Evolutionary conservation across 805 yeast genomes (phyloP).

Genomic region (Cyberlindnera nakhonratchasimensis): DNA sequence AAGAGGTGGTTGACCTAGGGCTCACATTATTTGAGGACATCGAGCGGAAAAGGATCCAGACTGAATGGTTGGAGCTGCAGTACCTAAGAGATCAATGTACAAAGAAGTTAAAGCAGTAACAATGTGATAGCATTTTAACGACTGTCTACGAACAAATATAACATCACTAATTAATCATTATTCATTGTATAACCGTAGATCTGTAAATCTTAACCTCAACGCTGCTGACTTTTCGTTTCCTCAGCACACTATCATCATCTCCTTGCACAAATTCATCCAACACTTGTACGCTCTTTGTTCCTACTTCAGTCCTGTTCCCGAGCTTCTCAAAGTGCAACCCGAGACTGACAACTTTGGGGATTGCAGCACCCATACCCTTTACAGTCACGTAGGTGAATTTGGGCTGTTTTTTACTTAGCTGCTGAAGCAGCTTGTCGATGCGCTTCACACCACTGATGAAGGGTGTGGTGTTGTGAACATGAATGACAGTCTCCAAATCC

Average conservation of each 20-base stretch:
- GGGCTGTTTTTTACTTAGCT: constrained; percentile 42
- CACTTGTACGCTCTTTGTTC: constrained; percentile 64
- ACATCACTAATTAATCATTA: background rate
- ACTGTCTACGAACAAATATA: background rate
- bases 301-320: constrained; percentile 51
- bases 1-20: constrained; percentile 39
- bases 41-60: constrained; percentile 40
- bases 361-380: constrained; percentile 74
- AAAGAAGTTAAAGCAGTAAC: constrained; percentile 15
- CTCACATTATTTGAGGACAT: constrained; percentile 32
- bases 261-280: constrained; percentile 59
- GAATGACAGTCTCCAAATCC: constrained; percentile 46
- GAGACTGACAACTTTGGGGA: constrained; percentile 58
- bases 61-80: constrained; percentile 50
- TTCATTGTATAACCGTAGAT: constrained; percentile 6
- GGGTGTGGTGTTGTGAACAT: constrained; percentile 65
- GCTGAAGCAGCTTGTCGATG: constrained; percentile 48
- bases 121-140: background rate
- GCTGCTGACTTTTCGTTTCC: constrained; percentile 39
- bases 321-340: constrained; percentile 57
- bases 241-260: constrained; percentile 31
- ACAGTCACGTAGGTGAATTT: constrained; percentile 47
- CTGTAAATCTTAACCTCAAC: constrained; percentile 40
- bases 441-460: constrained; percentile 70
- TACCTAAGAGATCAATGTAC: constrained; percentile 41